Evolutionary conservation across 331 rosid genomes (phyloP), one percentile per base, ranked within the genome.

Genomic region (Dryas integrifolia): DNA sequence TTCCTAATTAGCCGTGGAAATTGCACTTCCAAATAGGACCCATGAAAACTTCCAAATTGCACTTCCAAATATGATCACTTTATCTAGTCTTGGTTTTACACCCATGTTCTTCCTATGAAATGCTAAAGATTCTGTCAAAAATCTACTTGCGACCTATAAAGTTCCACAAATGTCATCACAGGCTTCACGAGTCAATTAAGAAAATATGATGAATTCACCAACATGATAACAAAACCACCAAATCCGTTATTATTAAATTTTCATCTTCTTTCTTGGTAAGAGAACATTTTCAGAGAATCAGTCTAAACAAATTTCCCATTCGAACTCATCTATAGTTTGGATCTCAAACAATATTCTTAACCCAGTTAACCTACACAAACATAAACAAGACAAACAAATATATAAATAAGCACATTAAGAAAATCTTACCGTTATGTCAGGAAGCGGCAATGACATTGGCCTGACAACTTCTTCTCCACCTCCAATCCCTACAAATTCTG

Each of bases 361-460:
- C 7, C 2, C 6, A 26, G 58, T 47, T 26, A 48, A 8, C 26
- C 1, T 26, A 9, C 72, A 24, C n/a, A 11, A 49, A 13, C 38
- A 9, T 7, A 60, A n/a, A 62, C 16, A 47, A 35, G 15, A 24
- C 2, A 53, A 3, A 43, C 2, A 53, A 3, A 43, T 0, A 15
- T 0, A 30, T 30, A 30, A 30, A 72, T 9, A 61, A 61, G 3
- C 58, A 11, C 49, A 30, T 30, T 30, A 30, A 30, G 35, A 53
- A 49, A 9, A 5, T 2, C 24, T 40, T 61, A 77, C 81, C 70
- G 4, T 24, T 40, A 15, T 57, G 13, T 13, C 44, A 9, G 78
- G 73, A 38, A 52, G 53, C 43, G 70, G 67, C 44, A 14, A 48
- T 48, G 69, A 8, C 82, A 45, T 49, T 11, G 39, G 50, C 69